Evolutionary conservation across 345 rosid species (phyloP), one percentile per base, ranked within the genome.

Genomic region (Aquilaria sinensis): DNA sequence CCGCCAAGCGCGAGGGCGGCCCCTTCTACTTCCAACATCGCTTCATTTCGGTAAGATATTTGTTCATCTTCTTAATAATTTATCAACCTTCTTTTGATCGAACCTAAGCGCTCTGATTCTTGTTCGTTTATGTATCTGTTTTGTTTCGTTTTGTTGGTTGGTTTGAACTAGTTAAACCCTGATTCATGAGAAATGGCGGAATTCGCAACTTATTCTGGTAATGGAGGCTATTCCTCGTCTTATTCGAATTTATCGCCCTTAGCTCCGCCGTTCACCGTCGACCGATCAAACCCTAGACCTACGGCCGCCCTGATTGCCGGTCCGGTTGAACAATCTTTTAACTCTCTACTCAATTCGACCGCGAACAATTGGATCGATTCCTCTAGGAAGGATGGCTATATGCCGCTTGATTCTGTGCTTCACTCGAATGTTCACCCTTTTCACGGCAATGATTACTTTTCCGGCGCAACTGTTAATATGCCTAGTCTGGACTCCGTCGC

Each of bases 261-360:
- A 65, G 90, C 90, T 57, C 85, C 83, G 4, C 90, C 90, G 33
- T 84, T 84, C 52, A 79, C 81, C 2, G 86, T 80, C 23, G 79
- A 74, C 30, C 70, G 80, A 31, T 72, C 79, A 29, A 58, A 53
- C 4, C 53, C 63, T 2, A 77, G 70, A 65, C 74, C 73, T 41
- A n/a, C 30, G 6, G 43, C 73, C 4, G 64, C 59, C 47, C 64
- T 80, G 2, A 76, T 76, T 54, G 66, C 69, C 50, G 84, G 72
- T 71, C 71, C 73, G 66, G 65, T 64, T 64, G 84, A 77, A 56
- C 74, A 72, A 7, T 14, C 63, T 48, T 71, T 67, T 62, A 57
- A 58, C 57, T 53, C 61, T 23, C 55, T 70, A 51, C 56, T 60
- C 61, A 64, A 63, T 67, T 61, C 76, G 43, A 60, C 61, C 49